Conservation (phyloP, 2,329 filamentous ascomycete species). For the Scedosporium minutisporum region DNA sequence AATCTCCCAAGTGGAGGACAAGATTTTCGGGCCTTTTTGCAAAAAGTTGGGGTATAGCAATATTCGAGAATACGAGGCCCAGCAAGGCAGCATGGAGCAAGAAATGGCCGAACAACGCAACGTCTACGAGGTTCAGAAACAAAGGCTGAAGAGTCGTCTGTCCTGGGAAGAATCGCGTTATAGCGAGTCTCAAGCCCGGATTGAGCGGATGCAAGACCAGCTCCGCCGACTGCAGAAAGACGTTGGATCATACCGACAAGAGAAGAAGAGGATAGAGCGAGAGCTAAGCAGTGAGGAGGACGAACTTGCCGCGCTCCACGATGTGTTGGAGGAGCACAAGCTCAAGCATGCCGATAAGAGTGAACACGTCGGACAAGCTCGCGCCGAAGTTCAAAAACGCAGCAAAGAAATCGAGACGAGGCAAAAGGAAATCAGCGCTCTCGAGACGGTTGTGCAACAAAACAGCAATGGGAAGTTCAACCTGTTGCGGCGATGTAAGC, state of each 20-base stretch:
- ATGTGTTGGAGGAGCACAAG: slow-evolving; percentile 60
- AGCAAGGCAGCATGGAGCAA: slow-evolving; percentile 86
- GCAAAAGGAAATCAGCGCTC: slow-evolving; percentile 62
- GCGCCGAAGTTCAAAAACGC: slow-evolving; percentile 71
- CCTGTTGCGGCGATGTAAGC: slow-evolving; percentile 76
- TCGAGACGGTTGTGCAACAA: slow-evolving; percentile 82
- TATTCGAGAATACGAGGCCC: slow-evolving; percentile 86
- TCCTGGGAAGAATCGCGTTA: slow-evolving; percentile 46
- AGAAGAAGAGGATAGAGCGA: slow-evolving; percentile 67
- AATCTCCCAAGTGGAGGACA: slow-evolving; percentile 76
- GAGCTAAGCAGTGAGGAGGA: slow-evolving; percentile 63
- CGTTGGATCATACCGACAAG: slow-evolving; percentile 58
- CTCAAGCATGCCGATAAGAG: slow-evolving; percentile 58
- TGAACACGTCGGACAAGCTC: slow-evolving; percentile 68
- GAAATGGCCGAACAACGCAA: slow-evolving; percentile 80
- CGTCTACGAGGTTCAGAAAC: slow-evolving; percentile 76
- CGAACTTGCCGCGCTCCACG: slow-evolving; percentile 66
- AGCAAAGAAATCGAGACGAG: slow-evolving; percentile 70
- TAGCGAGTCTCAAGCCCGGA: slow-evolving; percentile 53
- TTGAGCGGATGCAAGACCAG: slow-evolving; percentile 57
- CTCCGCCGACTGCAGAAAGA: slow-evolving; percentile 58
- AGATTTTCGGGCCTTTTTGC: slow-evolving; percentile 81
- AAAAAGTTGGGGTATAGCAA: slow-evolving; percentile 75
- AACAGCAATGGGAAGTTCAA: slow-evolving; percentile 77
- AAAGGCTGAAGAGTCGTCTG: slow-evolving; percentile 55